Base-by-base conservation (phyloP, 352 stramenopile species). In the Phytophthora kernoviae region DNA sequence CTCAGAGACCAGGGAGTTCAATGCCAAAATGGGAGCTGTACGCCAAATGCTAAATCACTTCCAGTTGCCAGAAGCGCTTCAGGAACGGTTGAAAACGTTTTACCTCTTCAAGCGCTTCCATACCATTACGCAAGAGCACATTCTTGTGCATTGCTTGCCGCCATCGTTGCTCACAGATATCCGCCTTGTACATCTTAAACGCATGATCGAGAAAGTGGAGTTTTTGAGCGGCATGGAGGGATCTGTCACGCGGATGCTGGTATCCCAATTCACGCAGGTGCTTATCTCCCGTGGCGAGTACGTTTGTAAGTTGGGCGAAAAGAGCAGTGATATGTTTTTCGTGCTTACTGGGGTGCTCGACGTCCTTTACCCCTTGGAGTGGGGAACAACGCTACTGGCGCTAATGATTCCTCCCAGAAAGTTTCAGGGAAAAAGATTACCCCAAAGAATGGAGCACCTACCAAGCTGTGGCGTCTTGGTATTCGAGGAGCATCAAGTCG, bases 271-370 rank as follows among this genome's bases (percentile, higher is more conserved):
- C 55, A 79, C 60, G 20, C 83, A 90, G 18, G 57, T 84, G 11
- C 54, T 90, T 17, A 65, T 88, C 9, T 70, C 84, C 2, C 65
- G 73, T 20, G 76, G 77, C 11, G 72, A 92, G 46, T 83, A 79
- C 32, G 64, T 92, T 8, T 90, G 71, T 47, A 75, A 65, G 27
- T 79, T 73, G 18, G 74, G 73, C 5, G 80, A 92, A 42, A 54
- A 77, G 48, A 77, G 80, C 1, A 80, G 69, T 22, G 79, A 90
- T 40, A 92, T 92, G 80, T 90, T 73, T 49, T 90, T 92, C 44
- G 72, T 92, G 5, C 90, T 90, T 36, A 79, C 79, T 1, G 80
- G 83, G 1, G 47, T 79, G 1, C 42, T 90, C 2, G 68, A 79
- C 14, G 69, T 75, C 0, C 45, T 90, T 10, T 87, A 4, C 72